These are phyloP conservation scores for Boletus sp. DNA, from an alignment of 1,284 basidiomycete species.

Conservation along the genomic window DNA sequence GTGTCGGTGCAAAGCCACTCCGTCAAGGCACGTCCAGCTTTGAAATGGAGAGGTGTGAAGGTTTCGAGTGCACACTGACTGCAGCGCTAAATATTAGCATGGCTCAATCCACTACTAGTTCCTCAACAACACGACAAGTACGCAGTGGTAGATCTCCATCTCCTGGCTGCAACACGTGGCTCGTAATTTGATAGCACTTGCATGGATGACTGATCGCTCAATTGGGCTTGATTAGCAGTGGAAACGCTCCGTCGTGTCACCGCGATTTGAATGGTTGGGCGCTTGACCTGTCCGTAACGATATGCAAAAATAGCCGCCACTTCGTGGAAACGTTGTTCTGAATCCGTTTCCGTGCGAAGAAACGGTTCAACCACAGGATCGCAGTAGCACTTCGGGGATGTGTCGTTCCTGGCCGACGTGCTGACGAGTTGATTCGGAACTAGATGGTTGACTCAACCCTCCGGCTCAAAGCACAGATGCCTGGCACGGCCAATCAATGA, in stretches of 20 bases:
- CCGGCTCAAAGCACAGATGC: slow-evolving; percentile 18
- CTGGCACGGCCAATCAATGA: slow-evolving; percentile 23
- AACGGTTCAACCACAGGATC: slow-evolving; percentile 20
- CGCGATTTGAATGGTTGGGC: slow-evolving; percentile 7
- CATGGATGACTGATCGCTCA: slow-evolving; percentile 13
- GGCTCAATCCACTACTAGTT: slow-evolving; percentile 1
- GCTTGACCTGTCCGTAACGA: slow-evolving; percentile 7
- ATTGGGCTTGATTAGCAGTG: slow-evolving; percentile 25
- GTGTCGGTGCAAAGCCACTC: slow-evolving; percentile 23
- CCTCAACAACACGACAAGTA: slow-evolving; percentile 18
- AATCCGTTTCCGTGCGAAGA: slow-evolving; percentile 12
- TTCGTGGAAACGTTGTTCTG: slow-evolving; percentile 7
- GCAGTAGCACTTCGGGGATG: slow-evolving; percentile 13
- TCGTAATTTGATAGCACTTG: slow-evolving; percentile 10
- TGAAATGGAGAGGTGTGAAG: background rate
- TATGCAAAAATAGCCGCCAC: slow-evolving; percentile 19
- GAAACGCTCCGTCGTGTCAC: slow-evolving; percentile 17
- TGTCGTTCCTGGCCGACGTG: slow-evolving; percentile 24
- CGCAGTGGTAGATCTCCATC: slow-evolving; percentile 16
- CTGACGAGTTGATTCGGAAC: slow-evolving; percentile 13
- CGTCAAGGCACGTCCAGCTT: slow-evolving; percentile 1
- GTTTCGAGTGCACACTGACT: background rate
- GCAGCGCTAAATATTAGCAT: background rate
- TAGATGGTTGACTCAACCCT: slow-evolving; percentile 11
- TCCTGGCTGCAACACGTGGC: slow-evolving; percentile 21